Conservation (phyloP, 176 grass and related monocot species). For the Carex littledalei region DNA sequence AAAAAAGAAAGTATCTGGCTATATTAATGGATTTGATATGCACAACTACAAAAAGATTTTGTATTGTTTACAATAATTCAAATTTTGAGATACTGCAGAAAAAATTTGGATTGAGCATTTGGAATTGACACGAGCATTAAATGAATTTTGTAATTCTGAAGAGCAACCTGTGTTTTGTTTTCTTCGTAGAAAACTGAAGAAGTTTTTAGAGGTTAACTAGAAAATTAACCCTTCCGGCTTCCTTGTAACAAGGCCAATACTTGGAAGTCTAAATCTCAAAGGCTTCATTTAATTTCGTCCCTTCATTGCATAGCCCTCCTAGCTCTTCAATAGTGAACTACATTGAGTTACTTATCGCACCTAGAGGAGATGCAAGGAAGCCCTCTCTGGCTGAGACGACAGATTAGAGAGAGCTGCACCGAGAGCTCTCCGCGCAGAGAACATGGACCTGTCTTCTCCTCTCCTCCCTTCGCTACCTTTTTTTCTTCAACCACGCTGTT, state of each 20-base stretch:
- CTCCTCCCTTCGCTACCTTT: not conserved
- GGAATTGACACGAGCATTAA: too few species aligned
- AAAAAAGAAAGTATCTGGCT: too few species aligned
- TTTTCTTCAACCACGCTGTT: not conserved
- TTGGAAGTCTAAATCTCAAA: not conserved
- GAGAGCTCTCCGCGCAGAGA: not conserved
- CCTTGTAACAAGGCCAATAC: slow-evolving; percentile 33
- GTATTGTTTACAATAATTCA: too few species aligned
- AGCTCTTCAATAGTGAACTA: slow-evolving; percentile 49
- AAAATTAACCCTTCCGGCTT: too few species aligned
- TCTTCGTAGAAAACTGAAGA: not conserved
- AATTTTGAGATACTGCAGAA: too few species aligned
- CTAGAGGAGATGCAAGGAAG: not conserved
- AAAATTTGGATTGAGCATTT: too few species aligned
- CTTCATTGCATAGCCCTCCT: slow-evolving; percentile 58
- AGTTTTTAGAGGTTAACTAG: too few species aligned
- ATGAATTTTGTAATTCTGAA: slow-evolving; percentile 27
- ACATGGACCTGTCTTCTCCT: not conserved
- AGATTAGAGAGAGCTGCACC: not conserved
- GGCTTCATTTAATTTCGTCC: slow-evolving; percentile 64
- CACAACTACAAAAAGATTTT: too few species aligned
- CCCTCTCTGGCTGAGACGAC: not conserved
- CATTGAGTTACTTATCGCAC: not conserved
- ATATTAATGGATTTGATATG: too few species aligned
- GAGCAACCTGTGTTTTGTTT: slow-evolving; percentile 31